These are phyloP conservation scores for Chlorella vulgaris DNA, from an alignment of 139 green algal genomes.

Conservation along the genomic window DNA sequence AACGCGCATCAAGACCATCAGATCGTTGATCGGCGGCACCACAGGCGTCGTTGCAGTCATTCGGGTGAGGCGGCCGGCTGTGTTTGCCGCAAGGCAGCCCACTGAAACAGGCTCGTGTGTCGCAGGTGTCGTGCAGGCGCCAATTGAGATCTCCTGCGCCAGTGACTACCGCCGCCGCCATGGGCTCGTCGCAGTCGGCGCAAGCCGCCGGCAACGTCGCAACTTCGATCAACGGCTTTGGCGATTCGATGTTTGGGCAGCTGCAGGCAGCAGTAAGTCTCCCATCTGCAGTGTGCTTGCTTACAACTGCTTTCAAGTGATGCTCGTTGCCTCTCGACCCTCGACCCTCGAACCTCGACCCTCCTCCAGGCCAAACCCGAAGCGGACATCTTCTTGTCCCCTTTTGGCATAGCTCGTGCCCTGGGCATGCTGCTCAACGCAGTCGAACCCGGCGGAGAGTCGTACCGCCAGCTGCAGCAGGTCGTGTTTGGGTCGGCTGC, in stretches of 20 bases:
- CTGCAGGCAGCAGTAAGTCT: neutral
- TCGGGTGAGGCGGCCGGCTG: too few species aligned
- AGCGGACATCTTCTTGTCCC: constrained; percentile 30
- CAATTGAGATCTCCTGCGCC: neutral
- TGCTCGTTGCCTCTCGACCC: neutral
- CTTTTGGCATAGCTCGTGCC: constrained; percentile 38
- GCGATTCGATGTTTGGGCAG: neutral
- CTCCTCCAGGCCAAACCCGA: neutral
- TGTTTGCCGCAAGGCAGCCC: too few species aligned
- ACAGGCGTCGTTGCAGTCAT: too few species aligned
- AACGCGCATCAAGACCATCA: too few species aligned
- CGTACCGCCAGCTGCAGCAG: constrained; percentile 30
- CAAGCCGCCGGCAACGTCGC: neutral
- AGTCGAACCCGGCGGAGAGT: constrained; percentile 14
- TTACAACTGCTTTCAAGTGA: neutral
- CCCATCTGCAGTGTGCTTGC: neutral
- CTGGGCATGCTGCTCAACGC: constrained; percentile 46
- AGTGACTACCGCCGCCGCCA: neutral
- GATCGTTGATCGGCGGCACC: too few species aligned
- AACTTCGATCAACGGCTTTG: constrained; percentile 16
- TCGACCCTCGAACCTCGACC: neutral
- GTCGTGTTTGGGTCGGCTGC: neutral
- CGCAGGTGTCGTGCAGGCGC: neutral
- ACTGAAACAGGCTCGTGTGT: neutral
- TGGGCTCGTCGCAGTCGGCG: neutral